Conservation (phyloP, 169 alveolate genomes). For the Cryptosporidium andersoni region DNA sequence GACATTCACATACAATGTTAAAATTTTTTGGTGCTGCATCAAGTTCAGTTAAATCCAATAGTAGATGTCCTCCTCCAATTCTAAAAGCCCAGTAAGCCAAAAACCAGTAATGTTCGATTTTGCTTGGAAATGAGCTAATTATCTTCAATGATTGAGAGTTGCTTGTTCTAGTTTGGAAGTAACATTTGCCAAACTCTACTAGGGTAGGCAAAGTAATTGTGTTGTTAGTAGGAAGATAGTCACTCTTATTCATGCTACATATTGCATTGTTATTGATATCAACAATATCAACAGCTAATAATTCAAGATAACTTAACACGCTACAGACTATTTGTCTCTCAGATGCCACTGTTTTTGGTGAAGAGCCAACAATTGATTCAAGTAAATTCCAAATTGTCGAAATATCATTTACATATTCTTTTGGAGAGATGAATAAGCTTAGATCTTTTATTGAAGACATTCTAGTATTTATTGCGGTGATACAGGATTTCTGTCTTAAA, state of each 20-base stretch:
- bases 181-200: no score
- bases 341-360: constrained; percentile 5
- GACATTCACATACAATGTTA: constrained; percentile 40
- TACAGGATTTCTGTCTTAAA: constrained; percentile 40
- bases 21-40: constrained; percentile 34
- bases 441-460: constrained; percentile 36
- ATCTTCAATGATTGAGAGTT: not conserved
- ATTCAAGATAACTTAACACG: constrained; percentile 20
- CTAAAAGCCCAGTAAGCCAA: constrained; percentile 70
- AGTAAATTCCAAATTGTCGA: constrained; percentile 36
- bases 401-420: constrained; percentile 34
- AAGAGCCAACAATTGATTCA: constrained; percentile 21
- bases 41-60: constrained; percentile 56
- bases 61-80: constrained; percentile 56
- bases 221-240: no score
- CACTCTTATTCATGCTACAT: constrained; percentile 4
- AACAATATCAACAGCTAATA: constrained; percentile 46
- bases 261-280: constrained; percentile 20
- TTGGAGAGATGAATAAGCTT: constrained; percentile 30
- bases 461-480: constrained; percentile 37
- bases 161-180: no score
- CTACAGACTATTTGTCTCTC: constrained; percentile 50
- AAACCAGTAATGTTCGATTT: constrained; percentile 49
- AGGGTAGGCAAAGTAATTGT: no score
- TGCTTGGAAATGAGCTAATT: constrained; percentile 12